A percentile compares a stretch with the other conserved stretches of the same genome.
Conservation (phyloP, 2,329 filamentous ascomycete species). For the Fusarium praegraminearum region DNA sequence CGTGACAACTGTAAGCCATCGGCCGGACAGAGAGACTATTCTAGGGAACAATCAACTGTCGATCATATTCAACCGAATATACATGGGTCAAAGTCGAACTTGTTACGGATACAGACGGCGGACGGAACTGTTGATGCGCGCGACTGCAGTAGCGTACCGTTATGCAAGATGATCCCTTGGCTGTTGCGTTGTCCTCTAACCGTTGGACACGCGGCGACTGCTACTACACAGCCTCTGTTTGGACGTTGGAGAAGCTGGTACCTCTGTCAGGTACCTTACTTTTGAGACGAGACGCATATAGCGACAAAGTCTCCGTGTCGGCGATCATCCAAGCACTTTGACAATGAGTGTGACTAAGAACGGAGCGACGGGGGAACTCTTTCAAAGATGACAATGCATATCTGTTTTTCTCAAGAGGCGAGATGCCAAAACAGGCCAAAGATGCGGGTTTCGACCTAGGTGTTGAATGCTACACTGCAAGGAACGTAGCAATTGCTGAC, state of each 20-base stretch:
- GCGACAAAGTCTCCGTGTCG: conserved; percentile 15
- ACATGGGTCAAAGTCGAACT: background rate
- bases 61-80: conserved; percentile 12
- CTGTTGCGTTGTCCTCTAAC: conserved; percentile 26
- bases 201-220: conserved; percentile 31
- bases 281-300: conserved; percentile 8
- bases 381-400: conserved; percentile 12
- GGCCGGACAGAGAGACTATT: conserved; percentile 4
- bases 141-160: conserved; percentile 3
- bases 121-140: conserved; percentile 19
- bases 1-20: conserved; percentile 14
- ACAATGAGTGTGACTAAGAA: conserved; percentile 16
- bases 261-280: background rate
- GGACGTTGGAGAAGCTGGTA: background rate
- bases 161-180: conserved; percentile 29
- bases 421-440: conserved; percentile 19
- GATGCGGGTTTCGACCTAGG: conserved; percentile 7
- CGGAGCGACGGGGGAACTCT: conserved; percentile 6
- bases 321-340: conserved; percentile 19
- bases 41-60: conserved; percentile 29
- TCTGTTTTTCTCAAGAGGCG: background rate
- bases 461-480: conserved; percentile 3
- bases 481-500: background rate
- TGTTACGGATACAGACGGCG: background rate
- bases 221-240: conserved; percentile 26